Evolutionary conservation across 208 protist genomes (phyloP), one percentile per base, ranked within the genome.

Genomic region (Crithidia fasciculata): DNA sequence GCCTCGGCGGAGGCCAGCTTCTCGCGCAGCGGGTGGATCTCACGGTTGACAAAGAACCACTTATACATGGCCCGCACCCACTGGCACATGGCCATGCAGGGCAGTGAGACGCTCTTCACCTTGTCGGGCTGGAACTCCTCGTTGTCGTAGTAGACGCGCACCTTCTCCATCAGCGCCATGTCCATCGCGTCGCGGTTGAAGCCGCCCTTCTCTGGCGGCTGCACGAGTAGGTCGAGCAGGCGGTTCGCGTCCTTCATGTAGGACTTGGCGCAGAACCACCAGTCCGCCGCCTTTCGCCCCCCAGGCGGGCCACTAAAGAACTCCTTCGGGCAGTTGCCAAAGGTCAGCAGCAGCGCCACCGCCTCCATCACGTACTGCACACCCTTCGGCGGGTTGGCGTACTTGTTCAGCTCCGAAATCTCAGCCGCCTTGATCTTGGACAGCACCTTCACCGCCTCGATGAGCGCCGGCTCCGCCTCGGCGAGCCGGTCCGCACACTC

Each of bases 21-120:
- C 69, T 90, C 85, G 45, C 96, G 89, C 70, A 99, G 94, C 5
- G 98, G 97, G 69, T 95, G 87, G 58, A 99, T 98, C 64, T 95
- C 87, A 52, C 95, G 95, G 73, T 98, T 96, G 13, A 99, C 98
- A 75, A 97, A 95, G 83, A 99, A 98, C 89, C 98, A 99, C 74
- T 95, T 95, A 85, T 98, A 94, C 97, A 99, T 99, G 67, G 98
- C 97, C 18, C 94, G 93, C 72, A 99, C 98, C 98, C 98, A 99
- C 76, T 95, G 85, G 77, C 98, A 99, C 88, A 99, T 98, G 70
- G 97, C 96, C 81, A 98, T 98, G 82, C 98, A 99, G 41, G 98
- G 98, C 77, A 97, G 88, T 15, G 97, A 99, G 2, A 98, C 97
- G 36, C 92, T 91, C 53, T 88, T 86, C 45, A 98, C 93, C 80